Base-by-base conservation (phyloP, 2,329 filamentous ascomycete genomes). In the Sarocladium oryzae region DNA sequence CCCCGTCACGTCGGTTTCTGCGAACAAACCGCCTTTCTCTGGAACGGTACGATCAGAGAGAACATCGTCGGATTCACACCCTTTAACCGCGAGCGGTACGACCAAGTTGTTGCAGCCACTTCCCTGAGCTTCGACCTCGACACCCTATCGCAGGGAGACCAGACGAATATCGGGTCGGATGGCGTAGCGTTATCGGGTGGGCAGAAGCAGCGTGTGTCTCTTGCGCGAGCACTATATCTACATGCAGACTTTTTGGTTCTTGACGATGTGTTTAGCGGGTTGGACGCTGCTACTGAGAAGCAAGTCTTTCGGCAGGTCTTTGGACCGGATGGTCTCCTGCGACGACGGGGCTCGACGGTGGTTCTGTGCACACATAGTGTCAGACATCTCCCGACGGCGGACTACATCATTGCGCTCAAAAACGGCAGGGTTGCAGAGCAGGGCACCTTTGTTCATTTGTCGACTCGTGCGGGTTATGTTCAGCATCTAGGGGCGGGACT, bases 191-290 rank as follows among this genome's bases (percentile, higher is more conserved):
- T 75, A 0, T 70, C 67, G 8, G 72, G 72, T 1, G 72, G 72
- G 0, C 71, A 75, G 54, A 60, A 60, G 41, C 63, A 68, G 2
- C 61, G 68, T 2, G 56, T 68, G 0, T 58, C 60, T 15, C 59
- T 77, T 2, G 74, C 75, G 0, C 63, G 75, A 0, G 74, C 75
- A 0, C 53, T 77, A 0, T 78, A 74, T 54, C 62, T 67, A 1
- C 57, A 64, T 11, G 60, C 61, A 4, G 53, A 60, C 15, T 57
- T 75, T 26, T 54, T 73, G 30, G 54, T 78, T 1, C 57, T 77
- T 5, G 75, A 78, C 53, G 74, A 78, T 30, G 58, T 66, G 0
- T 63, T 77, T 5, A 70, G 70, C 24, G 72, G 67, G 0, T 56
- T 76, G 0, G 74, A 77, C 53, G 60, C 67, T 2, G 59, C 69